A percentile compares a stretch with the other conserved stretches of the same genome.
phyloP scores from a whole-genome alignment of 176 grass and related monocot species.

The Urochloa ruziziensis region DNA sequence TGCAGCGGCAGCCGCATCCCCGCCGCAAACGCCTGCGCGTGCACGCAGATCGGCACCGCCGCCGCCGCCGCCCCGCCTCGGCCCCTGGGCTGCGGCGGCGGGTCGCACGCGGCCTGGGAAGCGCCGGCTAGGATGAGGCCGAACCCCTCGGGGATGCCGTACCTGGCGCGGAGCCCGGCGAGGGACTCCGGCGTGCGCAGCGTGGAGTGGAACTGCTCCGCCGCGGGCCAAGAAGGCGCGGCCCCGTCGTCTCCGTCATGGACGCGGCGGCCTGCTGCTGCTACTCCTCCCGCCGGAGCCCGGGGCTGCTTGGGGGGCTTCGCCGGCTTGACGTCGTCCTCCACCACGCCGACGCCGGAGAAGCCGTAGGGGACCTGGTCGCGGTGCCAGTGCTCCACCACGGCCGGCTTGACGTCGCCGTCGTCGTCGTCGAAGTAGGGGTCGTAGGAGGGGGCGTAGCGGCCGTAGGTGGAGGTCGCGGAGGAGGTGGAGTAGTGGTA shows the following conservation, averaged over 20 bases:
- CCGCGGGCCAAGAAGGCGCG: slow-evolving; percentile 23
- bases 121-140: slow-evolving; percentile 24
- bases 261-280: not conserved
- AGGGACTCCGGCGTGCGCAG: slow-evolving; percentile 32
- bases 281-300: not conserved
- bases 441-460: not conserved
- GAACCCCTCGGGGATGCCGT: slow-evolving; percentile 39
- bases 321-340: slow-evolving; percentile 12
- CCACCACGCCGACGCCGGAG: too few relatives aligned
- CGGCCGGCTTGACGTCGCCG: slow-evolving; percentile 30
- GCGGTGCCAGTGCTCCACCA: slow-evolving; percentile 28
- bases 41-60: slow-evolving; percentile 33
- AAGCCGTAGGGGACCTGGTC: not conserved
- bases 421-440: slow-evolving; percentile 11
- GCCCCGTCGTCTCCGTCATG: slow-evolving; percentile 8
- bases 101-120: slow-evolving; percentile 16
- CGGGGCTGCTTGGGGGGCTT: not conserved
- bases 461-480: not conserved
- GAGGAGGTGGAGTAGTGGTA: not conserved
- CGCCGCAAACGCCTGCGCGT: slow-evolving; percentile 27
- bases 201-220: slow-evolving; percentile 34
- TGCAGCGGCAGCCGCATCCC: slow-evolving; percentile 47
- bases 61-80: not conserved
- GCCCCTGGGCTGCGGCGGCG: not conserved
- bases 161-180: slow-evolving; percentile 24